Evolutionary conservation across 176 grass and related monocot species (phyloP), one percentile per base, ranked within the genome.

Genomic region (Tillandsia leiboldiana): DNA sequence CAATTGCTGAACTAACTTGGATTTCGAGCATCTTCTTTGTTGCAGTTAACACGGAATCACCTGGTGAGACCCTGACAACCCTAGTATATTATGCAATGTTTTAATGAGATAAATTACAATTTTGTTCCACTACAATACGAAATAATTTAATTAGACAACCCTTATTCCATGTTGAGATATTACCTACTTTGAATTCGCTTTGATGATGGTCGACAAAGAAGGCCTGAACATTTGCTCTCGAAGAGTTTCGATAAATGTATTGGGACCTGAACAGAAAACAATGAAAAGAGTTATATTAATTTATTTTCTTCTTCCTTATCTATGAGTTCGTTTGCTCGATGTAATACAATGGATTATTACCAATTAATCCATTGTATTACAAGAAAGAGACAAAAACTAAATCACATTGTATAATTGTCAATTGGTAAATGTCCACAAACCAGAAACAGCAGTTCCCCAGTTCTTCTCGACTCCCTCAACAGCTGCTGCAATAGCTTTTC

Each of bases 1-100:
- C 82, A 9, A 96, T 79, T 63, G 68, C 84, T 14, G 87, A 96
- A 71, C 74, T 87, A 47, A 80, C 77, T 54, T 87, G 84, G 9
- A 20, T 71, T 24, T 90, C 87, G 3, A 96, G 49, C 91, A 96
- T 87, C 77, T 71, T 96, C 84, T 87, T 85, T 11, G 84, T 81
- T 0, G 84, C 82, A 27, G 63, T 47, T 23, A 96, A 83, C 28
- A 90, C 91, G 26, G 82, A 90, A 49, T 87, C 91, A 11, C 28
- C 67, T 11, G 80, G 69, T 28, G 84, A 83, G 10, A 90, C 82
- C 29, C 81, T 87, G 26, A 96, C 68, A 29, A 82, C 65, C 77
- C 91, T 96, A 50, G 9, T 2, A 65, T 29, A 73, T 66, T 14
- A 69, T 69, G 2, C 10, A 57, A 70, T 10, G 17, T 23, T 9